phyloP scores from a whole-genome alignment of 2,329 filamentous ascomycete genomes.

The Monosporascus sp. region DNA sequence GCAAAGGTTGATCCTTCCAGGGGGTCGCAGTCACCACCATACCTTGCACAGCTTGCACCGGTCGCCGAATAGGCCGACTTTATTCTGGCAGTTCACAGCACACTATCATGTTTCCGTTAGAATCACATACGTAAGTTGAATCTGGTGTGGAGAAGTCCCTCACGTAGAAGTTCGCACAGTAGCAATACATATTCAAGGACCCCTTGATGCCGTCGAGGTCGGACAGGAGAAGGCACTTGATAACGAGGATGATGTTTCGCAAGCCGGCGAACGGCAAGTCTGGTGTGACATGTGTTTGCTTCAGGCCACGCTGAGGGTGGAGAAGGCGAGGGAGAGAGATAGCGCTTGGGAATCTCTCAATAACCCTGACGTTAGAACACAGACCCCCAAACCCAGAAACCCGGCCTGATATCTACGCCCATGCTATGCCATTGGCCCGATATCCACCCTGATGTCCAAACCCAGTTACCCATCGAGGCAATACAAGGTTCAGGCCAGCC shows the following conservation, averaged over 20 bases:
- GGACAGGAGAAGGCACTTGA: too few relatives aligned
- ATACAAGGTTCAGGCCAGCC: not conserved
- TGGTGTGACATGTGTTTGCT: too few relatives aligned
- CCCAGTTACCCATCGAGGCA: not conserved
- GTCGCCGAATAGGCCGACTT: slow-evolving; percentile 22
- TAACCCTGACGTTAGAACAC: not conserved
- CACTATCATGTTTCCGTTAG: slow-evolving; percentile 11
- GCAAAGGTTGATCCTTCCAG: not conserved
- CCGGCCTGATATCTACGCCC: not conserved
- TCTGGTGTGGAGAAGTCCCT: not conserved
- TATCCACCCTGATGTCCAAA: not conserved
- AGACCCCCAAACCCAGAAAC: not conserved
- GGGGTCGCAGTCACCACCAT: slow-evolving; percentile 3
- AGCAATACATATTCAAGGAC: slow-evolving; percentile 18
- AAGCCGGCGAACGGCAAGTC: too few relatives aligned
- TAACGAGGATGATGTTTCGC: too few relatives aligned
- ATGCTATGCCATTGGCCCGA: not conserved
- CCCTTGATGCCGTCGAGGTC: not conserved
- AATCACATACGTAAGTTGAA: not conserved
- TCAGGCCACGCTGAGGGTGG: too few relatives aligned
- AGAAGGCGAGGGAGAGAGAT: too few relatives aligned
- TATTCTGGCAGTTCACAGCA: slow-evolving; percentile 22
- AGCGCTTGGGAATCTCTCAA: too few relatives aligned
- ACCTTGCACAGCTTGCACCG: slow-evolving; percentile 22
- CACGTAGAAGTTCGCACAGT: slow-evolving; percentile 26